These are phyloP conservation scores for Monascus purpureus DNA, from an alignment of 495 filamentous ascomycete species.

Conservation along the genomic window DNA sequence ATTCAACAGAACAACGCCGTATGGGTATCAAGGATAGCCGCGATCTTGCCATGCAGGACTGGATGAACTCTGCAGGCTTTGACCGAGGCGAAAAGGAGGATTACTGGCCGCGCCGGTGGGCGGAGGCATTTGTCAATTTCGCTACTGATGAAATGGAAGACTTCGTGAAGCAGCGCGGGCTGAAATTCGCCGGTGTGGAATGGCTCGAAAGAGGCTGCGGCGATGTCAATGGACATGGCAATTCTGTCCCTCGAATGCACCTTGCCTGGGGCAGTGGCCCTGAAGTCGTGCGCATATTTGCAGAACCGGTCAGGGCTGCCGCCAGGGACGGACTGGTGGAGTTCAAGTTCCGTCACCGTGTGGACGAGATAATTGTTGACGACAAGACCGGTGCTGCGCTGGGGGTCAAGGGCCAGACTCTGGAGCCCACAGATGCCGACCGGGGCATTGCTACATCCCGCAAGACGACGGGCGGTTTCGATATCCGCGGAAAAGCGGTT, in stretches of 20 bases:
- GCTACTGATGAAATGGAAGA: no score
- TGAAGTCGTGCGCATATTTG: constrained; percentile 35
- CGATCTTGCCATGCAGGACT: constrained; percentile 34
- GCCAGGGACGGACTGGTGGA: constrained; percentile 31
- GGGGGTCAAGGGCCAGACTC: constrained; percentile 29
- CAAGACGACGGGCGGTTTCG: constrained; percentile 24
- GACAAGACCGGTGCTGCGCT: constrained; percentile 27
- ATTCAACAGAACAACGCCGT: constrained; percentile 33
- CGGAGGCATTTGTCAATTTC: no score
- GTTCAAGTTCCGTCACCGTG: constrained; percentile 33
- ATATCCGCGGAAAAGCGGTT: constrained; percentile 28
- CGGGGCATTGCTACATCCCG: constrained; percentile 29
- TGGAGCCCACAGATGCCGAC: constrained; percentile 23
- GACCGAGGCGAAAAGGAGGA: constrained; percentile 33
- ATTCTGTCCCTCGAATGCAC: constrained; percentile 37
- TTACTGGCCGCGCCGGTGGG: no score
- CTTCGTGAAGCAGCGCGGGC: constrained; percentile 30
- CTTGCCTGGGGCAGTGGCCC: constrained; percentile 37
- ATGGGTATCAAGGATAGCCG: constrained; percentile 36
- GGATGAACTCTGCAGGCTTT: constrained; percentile 33
- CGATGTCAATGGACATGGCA: constrained; percentile 33
- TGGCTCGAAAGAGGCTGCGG: constrained; percentile 40
- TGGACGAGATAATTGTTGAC: constrained; percentile 34
- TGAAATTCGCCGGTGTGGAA: constrained; percentile 29
- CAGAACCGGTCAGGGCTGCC: constrained; percentile 29